Conservation (phyloP, 1,284 basidiomycete genomes). For the Cryptococcus sp. region DNA sequence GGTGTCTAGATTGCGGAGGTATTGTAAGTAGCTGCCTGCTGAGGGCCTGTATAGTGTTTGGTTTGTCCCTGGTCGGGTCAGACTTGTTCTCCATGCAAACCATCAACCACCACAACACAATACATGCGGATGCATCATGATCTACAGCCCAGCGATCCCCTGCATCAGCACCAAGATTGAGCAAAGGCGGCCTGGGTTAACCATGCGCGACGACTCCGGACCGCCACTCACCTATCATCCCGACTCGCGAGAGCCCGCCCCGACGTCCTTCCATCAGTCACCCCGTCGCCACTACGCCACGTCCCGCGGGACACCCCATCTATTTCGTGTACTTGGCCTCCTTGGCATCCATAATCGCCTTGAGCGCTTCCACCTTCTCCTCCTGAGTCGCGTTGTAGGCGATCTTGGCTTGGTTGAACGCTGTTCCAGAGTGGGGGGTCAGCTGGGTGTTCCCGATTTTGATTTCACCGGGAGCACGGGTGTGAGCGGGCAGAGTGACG, state of each 20-base stretch:
- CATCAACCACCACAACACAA: too few species aligned
- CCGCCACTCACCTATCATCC: neutral
- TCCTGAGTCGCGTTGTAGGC: conserved; percentile 79
- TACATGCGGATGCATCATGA: too few species aligned
- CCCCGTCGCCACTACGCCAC: neutral
- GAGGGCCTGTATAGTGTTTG: too few species aligned
- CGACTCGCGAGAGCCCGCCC: neutral
- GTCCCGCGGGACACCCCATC: neutral
- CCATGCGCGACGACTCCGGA: neutral
- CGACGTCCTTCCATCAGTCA: neutral
- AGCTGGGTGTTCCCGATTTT: neutral
- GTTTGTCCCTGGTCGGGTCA: too few species aligned
- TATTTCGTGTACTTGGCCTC: conserved; percentile 41
- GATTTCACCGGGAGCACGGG: neutral
- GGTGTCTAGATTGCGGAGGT: too few species aligned
- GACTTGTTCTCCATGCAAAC: too few species aligned
- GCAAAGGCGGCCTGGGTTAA: neutral
- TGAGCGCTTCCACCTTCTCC: conserved; percentile 68
- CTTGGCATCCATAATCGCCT: conserved; percentile 50
- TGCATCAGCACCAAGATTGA: neutral
- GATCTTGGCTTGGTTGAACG: conserved; percentile 73
- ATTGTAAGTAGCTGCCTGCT: too few species aligned
- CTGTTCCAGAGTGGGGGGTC: conserved; percentile 51
- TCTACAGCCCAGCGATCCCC: too few species aligned
- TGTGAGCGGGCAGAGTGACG: neutral